Evolutionary conservation across 345 rosid species (phyloP), one percentile per base, ranked within the genome.

Genomic region (Reutealis trisperma): DNA sequence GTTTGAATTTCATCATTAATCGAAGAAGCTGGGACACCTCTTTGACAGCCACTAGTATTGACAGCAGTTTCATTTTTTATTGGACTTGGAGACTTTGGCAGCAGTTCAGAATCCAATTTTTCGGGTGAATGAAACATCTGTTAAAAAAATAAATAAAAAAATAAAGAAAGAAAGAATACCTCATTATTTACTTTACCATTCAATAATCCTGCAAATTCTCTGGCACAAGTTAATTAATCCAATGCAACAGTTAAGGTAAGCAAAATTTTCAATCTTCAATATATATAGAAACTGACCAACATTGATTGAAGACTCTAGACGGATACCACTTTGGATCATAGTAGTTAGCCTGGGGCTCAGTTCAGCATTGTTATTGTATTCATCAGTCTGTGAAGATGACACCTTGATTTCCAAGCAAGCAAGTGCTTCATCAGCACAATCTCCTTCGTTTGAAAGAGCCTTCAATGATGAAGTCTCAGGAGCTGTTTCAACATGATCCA

Each of bases 311-410:
- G 98, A 93, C 80, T 95, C 98, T 69, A 98, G 99, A 84, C 93
- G 98, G 83, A 95, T 19, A 67, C 99, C 99, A 77, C 80, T 87
- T 77, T 84, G 81, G 71, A 95, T 85, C 85, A 91, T 84, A 82
- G 85, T 88, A 61, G 97, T 91, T 75, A 95, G 88, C 78, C 99
- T 88, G 34, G 97, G 98, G 81, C 98, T 92, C 63, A 91, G 88
- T 55, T 89, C 98, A 25, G 65, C 37, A 71, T 88, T 85, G 13
- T 78, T 71, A 58, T 60, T 21, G 66, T 13, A 44, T 82, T 81
- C 89, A 79, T 86, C 91, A 78, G 64, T 80, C 42, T 37, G 67
- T 34, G 41, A 72, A 4, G 84, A 73, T 72, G 81, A 69, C 73
- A 73, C 78, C 82, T 82, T 73, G 64, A 76, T 83, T 55, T 83